Evolutionary conservation across 2,329 filamentous ascomycete species (phyloP).

Genomic region (Diaporthe citrichinensis): DNA sequence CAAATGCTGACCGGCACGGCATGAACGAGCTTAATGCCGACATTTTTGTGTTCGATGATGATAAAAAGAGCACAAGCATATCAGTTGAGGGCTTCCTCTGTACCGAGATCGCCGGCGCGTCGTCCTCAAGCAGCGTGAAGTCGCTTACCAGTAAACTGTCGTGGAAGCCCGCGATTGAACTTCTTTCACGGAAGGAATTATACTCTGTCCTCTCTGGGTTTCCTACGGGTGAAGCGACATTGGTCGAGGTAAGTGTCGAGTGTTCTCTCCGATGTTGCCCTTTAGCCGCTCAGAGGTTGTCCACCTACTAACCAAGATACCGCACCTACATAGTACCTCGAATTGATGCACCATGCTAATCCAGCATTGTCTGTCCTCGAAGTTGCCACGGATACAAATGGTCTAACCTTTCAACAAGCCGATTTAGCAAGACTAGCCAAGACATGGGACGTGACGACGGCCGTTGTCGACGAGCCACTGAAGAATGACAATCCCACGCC

Average conservation of each 20-base stretch:
- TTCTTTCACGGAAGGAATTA: slow-evolving; percentile 1
- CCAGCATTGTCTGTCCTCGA: slow-evolving; percentile 32
- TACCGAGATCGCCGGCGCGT: slow-evolving; percentile 35
- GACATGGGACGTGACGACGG: slow-evolving; percentile 7
- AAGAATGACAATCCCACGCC: neutral
- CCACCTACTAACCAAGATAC: neutral
- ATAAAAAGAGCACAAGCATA: slow-evolving; percentile 20
- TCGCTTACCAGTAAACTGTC: neutral
- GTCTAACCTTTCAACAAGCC: neutral
- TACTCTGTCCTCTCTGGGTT: neutral
- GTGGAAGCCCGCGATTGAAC: slow-evolving; percentile 1
- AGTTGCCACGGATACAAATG: slow-evolving; percentile 5
- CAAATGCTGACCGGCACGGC: slow-evolving; percentile 33
- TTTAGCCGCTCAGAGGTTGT: slow-evolving; percentile 1
- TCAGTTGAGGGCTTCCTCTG: slow-evolving; percentile 33
- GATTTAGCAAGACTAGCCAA: neutral
- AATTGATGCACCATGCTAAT: slow-evolving; percentile 36
- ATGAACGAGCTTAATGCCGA: slow-evolving; percentile 35
- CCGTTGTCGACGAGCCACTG: neutral
- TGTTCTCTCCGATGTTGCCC: neutral
- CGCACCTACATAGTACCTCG: neutral
- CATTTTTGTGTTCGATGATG: slow-evolving; percentile 32
- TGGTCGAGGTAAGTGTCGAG: neutral
- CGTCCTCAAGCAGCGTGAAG: neutral
- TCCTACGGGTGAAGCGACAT: neutral